Evolutionary conservation across 1,139 yeast species (phyloP), one percentile per base, ranked within the genome.

Genomic region (Debaryomyces fabryi): DNA sequence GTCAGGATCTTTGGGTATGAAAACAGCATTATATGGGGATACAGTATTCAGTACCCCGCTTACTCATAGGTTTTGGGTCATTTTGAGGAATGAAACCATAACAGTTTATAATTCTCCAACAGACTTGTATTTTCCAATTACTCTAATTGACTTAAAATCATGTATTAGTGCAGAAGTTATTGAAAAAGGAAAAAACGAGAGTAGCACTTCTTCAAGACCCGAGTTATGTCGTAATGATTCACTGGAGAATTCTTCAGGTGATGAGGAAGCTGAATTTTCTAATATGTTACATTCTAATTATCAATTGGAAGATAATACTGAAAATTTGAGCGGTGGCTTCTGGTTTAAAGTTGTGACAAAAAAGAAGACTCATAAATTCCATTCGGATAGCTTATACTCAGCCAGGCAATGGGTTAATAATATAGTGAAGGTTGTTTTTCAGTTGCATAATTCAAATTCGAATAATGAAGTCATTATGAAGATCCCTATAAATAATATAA

Each of bases 331-430:
- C 50, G 61, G 65, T 23, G 70, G 75, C 0, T 76, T 72, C 2
- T 81, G 85, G 83, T 76, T 86, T 53, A 74, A 74, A 47, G 64
- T 86, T 27, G 65, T 78, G 2, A 83, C 93, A 0, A 82, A 78
- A 45, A 74, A 76, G 38, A 81, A 82, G 53, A 77, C 81, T 0
- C 86, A 86, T 62, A 74, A 75, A 41, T 86, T 92, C 58, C 79
- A 79, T 52, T 87, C 96, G 1, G 97, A 91, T 58, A 84, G 86
- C 37, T 69, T 81, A 18, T 82, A 77, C 52, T 73, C 85, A 6
- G 97, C 97, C 0, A 76, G 87, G 49, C 81, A 83, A 37, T 92
- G 98, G 98, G 86, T 83, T 43, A 85, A 85, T 50, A 72, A 80
- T 15, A 68, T 92, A 43, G 88, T 88, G 53, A 88, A 88, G 58